These are phyloP conservation scores for Cutaneotrichosporon mucoides DNA, from an alignment of 1,284 basidiomycete species.

Conservation along the genomic window DNA sequence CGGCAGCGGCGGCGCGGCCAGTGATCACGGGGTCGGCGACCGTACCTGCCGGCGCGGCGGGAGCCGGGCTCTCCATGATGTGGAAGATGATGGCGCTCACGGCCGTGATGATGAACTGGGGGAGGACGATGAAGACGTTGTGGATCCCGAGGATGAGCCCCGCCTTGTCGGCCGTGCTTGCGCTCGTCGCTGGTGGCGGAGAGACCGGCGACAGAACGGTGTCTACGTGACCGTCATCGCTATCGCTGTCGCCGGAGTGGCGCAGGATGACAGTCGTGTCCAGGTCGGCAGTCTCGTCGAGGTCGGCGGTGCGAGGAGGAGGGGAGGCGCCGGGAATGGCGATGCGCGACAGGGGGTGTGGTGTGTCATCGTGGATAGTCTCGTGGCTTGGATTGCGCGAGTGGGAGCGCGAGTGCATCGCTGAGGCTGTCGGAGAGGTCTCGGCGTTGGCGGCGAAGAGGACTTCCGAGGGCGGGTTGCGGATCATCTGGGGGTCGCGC, in stretches of 20 bases:
- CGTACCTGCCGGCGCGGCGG: too few species aligned
- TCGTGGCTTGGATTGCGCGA: constrained; percentile 8
- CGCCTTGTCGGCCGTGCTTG: constrained; percentile 66
- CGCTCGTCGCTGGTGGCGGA: not conserved
- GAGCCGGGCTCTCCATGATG: constrained; percentile 37
- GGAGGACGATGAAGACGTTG: constrained; percentile 77
- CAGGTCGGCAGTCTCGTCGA: constrained; percentile 5
- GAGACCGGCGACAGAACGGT: not conserved
- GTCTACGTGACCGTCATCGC: not conserved
- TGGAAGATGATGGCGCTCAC: constrained; percentile 53
- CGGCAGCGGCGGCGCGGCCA: not conserved
- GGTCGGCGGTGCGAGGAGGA: not conserved
- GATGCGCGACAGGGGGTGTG: not conserved
- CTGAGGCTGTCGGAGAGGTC: not conserved
- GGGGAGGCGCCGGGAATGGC: constrained; percentile 4
- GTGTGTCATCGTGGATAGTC: not conserved
- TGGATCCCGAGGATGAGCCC: constrained; percentile 91
- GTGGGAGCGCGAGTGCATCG: not conserved
- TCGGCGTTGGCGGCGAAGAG: constrained; percentile 11
- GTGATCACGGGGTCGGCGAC: too few species aligned
- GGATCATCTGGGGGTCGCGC: too few species aligned
- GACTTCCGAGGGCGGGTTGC: constrained; percentile 1
- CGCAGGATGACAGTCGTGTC: constrained; percentile 39
- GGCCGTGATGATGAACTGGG: constrained; percentile 55
- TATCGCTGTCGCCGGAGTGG: constrained; percentile 30